Base-by-base conservation (phyloP, 78 protist species). In the Pigoraptor vietnamica region DNA sequence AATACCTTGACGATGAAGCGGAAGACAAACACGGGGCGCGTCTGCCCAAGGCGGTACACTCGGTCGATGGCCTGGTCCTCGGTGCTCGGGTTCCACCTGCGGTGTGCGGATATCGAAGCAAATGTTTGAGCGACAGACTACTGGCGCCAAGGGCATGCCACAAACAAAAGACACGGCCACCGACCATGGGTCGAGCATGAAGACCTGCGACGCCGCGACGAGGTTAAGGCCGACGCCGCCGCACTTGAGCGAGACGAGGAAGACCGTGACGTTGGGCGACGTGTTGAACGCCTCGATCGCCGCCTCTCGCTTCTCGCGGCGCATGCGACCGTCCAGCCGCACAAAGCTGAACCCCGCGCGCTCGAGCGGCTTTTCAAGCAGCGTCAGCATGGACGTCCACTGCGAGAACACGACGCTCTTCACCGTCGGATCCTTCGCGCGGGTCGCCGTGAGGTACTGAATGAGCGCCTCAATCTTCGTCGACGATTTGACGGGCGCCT, bases 1-100 rank as follows among this genome's bases (percentile, higher is more conserved):
- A n/a, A n/a, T n/a, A n/a, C n/a, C n/a, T n/a, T n/a, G n/a, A n/a
- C n/a, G n/a, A n/a, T n/a, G 23, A 90, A 34, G 9, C 92, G 89
- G 37, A 81, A 37, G 9, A 98, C 98, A 23, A 19, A 24, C 9
- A 98, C 99, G 25, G 95, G 93, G 32, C 87, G 79, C 24, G 39
- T 89, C 94, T 98, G 99, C 25, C 98, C 99, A 24, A 98, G 95
- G n/a, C 99, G 94, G 90, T 97, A 96, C 0, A 96, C 98, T 1
- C 99, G 93, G 37, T 98, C 98, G 34, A 98, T 97, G n/a, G 99
- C 98, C 90, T 98, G 99, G 37, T 93, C 93, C 90, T 97, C 99
- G 32, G 93, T 87, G 24, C 94, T 90, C 0, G 95, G 95, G 55
- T 88, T 89, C 92, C 92, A 92, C n/a, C n/a, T n/a, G n/a, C n/a